Base-by-base conservation (phyloP, 495 filamentous ascomycete species). In the Aspergillus hancockii region DNA sequence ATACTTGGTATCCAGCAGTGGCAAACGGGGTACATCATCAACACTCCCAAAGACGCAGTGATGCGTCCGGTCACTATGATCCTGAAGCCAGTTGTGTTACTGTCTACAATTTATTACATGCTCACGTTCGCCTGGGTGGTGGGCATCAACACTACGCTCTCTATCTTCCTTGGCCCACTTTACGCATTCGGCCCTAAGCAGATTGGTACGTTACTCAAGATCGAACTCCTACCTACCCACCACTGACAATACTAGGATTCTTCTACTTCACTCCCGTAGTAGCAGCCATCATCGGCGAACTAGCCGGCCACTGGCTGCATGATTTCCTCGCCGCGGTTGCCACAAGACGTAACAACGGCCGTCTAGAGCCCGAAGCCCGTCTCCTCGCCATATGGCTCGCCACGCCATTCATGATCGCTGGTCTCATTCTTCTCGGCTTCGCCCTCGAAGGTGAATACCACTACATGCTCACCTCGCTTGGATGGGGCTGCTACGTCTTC, bases 211-310 rank as follows among this genome's bases (percentile, higher is more conserved):
- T 53, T 28, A 28, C 25, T 28, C 25, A 28, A n/a, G n/a, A n/a
- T n/a, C n/a, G n/a, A n/a, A n/a, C n/a, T n/a, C n/a, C n/a, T n/a
- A n/a, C n/a, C n/a, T n/a, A n/a, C n/a, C n/a, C n/a, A 19, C 6
- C 40, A 8, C 19, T 10, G n/a, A 40, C 51, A 2, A 4, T 10
- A 3, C 5, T 49, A 71, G 76, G 74, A 10, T 85, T 75, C 63
- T 84, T 86, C 70, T 88, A 87, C 69, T 85, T 86, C 70, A 81
- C 81, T 0, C 80, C 81, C 18, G 73, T 86, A 10, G 72, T 85
- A 10, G 83, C 78, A 28, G 78, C 76, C 14, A 61, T 79, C 25
- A 71, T 88, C 2, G 84, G 83, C 43, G 80, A 83, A 66, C 21
- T 77, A 8, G 54, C 71, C 12, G 85, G 85, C 31, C 85, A 87